These are phyloP conservation scores for Cadophora gregata DNA, from an alignment of 2,329 filamentous ascomycete genomes.

Conservation along the genomic window DNA sequence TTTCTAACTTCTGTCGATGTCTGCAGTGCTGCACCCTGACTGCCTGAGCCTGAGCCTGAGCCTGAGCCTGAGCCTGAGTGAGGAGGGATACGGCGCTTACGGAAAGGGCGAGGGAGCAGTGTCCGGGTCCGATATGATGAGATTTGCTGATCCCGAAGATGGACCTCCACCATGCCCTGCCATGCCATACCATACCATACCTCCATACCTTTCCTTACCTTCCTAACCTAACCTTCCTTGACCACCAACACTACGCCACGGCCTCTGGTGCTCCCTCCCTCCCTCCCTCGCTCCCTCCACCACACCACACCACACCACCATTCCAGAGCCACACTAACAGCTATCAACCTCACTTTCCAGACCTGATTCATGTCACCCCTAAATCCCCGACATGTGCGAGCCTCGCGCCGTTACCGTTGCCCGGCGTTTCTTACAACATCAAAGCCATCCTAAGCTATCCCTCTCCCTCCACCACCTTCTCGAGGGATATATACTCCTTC, in stretches of 20 bases:
- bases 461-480: not conserved
- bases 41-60: too few relatives aligned
- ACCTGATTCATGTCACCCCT: constrained; percentile 8
- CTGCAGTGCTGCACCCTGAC: too few relatives aligned
- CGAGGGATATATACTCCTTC: constrained; percentile 15
- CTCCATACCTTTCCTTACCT: not conserved
- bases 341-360: not conserved
- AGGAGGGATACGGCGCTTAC: not conserved
- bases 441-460: constrained; percentile 4
- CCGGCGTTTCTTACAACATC: not conserved
- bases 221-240: too few relatives aligned
- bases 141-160: not conserved
- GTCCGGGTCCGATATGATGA: not conserved
- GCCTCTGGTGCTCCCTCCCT: not conserved
- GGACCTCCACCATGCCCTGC: too few relatives aligned
- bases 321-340: not conserved
- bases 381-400: constrained; percentile 11
- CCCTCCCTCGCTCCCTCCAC: not conserved
- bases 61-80: too few relatives aligned
- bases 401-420: not conserved
- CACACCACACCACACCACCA: not conserved
- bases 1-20: not conserved
- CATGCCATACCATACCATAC: not conserved
- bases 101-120: not conserved
- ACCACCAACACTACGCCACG: too few relatives aligned